These are phyloP conservation scores for Arthrobotrys conoides DNA, from an alignment of 2,329 filamentous ascomycete genomes.

Conservation along the genomic window DNA sequence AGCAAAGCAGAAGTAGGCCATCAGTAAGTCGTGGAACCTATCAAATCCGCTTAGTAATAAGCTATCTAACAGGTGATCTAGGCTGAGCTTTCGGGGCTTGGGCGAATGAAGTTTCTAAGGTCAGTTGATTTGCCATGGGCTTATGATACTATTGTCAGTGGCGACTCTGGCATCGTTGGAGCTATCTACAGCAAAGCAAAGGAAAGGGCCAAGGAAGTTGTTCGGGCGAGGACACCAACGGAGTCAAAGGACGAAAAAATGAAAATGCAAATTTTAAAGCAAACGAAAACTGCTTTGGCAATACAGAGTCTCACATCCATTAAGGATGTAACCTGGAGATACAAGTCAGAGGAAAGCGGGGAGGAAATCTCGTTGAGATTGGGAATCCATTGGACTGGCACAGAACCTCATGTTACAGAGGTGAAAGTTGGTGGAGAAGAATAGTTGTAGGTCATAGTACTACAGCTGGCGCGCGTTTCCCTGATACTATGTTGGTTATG, in stretches of 20 bases:
- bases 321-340: conserved; percentile 42
- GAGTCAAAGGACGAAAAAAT: conserved; percentile 28
- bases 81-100: conserved; percentile 30
- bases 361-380: conserved; percentile 15
- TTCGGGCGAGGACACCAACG: conserved; percentile 17
- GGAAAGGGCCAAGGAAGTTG: conserved; percentile 40
- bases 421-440: conserved; percentile 2
- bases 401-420: conserved; percentile 14
- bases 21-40: conserved; percentile 4
- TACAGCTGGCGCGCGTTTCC: neutral
- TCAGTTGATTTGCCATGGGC: conserved; percentile 37
- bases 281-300: neutral
- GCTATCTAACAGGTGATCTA: conserved; percentile 1
- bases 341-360: conserved; percentile 20
- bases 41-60: neutral
- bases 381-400: conserved; percentile 16
- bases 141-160: conserved; percentile 1
- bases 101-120: conserved; percentile 26
- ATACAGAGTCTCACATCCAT: conserved; percentile 20
- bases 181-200: conserved; percentile 44
- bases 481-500: neutral
- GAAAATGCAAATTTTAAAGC: conserved; percentile 33
- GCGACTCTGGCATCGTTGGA: conserved; percentile 11
- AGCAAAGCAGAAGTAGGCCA: neutral
- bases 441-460: neutral